phyloP scores from a whole-genome alignment of 2,329 filamentous ascomycete genomes.

The Aureobasidium sp. region DNA sequence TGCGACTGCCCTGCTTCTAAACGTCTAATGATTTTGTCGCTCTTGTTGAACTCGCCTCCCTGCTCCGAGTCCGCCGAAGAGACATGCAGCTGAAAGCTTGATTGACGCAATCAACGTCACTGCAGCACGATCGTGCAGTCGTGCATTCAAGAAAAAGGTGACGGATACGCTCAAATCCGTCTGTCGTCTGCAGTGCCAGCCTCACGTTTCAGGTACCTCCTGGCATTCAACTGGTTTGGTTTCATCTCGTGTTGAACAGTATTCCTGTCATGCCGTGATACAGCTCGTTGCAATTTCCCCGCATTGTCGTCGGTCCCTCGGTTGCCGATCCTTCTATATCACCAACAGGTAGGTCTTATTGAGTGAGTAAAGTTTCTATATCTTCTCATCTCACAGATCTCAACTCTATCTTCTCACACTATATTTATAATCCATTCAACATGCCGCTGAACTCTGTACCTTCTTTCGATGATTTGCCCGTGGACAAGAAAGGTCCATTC shows the following conservation, averaged over 20 bases:
- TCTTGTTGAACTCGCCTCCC: neutral
- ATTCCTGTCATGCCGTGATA: neutral
- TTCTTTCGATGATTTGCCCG: slow-evolving; percentile 39
- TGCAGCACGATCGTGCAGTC: neutral
- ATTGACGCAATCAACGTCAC: neutral
- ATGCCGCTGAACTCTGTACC: slow-evolving; percentile 27
- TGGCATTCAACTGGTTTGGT: neutral
- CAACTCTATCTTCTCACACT: neutral
- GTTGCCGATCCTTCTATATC: neutral
- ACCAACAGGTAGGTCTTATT: neutral
- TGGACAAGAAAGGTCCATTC: slow-evolving; percentile 39
- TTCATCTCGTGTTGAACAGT: neutral
- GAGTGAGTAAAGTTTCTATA: neutral
- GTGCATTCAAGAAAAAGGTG: neutral
- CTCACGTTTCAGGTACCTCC: neutral
- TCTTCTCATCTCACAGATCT: too few relatives aligned
- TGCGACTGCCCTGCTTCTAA: too few relatives aligned
- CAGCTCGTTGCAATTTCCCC: neutral
- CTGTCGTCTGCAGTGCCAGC: neutral
- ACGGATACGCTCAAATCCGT: neutral
- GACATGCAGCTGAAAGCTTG: neutral
- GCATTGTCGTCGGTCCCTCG: slow-evolving; percentile 4
- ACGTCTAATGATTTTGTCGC: neutral
- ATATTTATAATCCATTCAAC: neutral
- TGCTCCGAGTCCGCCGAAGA: neutral